phyloP scores from a whole-genome alignment of 805 yeast species.

The Lachancea dasiensis region DNA sequence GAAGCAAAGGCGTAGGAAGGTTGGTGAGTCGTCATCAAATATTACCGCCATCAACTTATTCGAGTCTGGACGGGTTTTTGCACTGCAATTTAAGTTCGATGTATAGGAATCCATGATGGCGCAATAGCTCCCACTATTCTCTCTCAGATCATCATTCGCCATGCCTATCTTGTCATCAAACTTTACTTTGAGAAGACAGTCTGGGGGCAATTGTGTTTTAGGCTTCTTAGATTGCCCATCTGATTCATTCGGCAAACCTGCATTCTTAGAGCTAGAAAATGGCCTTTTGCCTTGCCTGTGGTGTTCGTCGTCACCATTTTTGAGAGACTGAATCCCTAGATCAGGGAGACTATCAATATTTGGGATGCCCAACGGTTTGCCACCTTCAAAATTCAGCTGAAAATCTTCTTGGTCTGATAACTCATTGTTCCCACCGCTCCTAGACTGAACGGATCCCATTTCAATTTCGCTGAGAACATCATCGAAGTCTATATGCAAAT shows the following conservation, averaged over 20 bases:
- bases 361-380: not conserved
- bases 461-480: conserved; percentile 22
- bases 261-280: not conserved
- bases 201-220: not conserved
- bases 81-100: not conserved
- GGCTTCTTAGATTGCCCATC: not conserved
- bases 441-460: conserved; percentile 7
- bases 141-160: conserved; percentile 23
- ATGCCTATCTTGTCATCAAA: conserved; percentile 24
- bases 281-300: not conserved
- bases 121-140: conserved; percentile 19
- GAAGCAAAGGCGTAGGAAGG: conserved; percentile 14
- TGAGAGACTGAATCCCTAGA: conserved; percentile 1
- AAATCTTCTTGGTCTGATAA: conserved; percentile 1
- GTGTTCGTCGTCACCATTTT: not conserved
- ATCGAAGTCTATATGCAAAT: conserved; percentile 26
- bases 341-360: conserved; percentile 1
- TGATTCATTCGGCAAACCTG: not conserved
- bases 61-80: not conserved
- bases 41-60: not conserved
- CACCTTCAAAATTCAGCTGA: conserved; percentile 2
- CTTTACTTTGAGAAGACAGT: not conserved
- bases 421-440: not conserved
- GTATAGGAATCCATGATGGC: conserved; percentile 16
- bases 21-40: conserved; percentile 7